Evolutionary conservation across 495 filamentous ascomycete genomes (phyloP).

Genomic region (Barbatosphaeria neglecta): DNA sequence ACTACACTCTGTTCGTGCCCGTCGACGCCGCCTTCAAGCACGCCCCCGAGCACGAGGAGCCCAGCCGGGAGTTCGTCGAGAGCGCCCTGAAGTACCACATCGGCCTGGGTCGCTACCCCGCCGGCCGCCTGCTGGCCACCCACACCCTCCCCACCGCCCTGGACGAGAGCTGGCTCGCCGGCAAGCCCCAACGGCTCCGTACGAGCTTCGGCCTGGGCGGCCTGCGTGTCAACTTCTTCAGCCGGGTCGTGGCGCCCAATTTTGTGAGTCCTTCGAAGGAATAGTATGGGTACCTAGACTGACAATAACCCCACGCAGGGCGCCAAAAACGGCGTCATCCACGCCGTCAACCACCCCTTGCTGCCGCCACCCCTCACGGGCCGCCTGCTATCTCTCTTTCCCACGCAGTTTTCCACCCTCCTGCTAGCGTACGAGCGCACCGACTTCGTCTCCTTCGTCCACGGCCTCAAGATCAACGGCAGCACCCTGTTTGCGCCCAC

Average conservation of each 20-base stretch:
- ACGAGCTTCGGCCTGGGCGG: constrained; percentile 45
- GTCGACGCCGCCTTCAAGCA: constrained; percentile 59
- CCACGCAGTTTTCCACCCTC: constrained; percentile 61
- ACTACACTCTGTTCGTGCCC: constrained; percentile 68
- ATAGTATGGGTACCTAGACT: too few relatives aligned
- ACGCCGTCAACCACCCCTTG: constrained; percentile 57
- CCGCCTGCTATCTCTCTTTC: constrained; percentile 50
- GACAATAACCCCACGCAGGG: background rate
- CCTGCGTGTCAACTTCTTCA: constrained; percentile 59
- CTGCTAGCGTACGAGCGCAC: constrained; percentile 56
- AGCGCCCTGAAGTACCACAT: constrained; percentile 61
- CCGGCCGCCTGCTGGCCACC: constrained; percentile 40
- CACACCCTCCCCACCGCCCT: constrained; percentile 60
- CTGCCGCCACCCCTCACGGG: constrained; percentile 52
- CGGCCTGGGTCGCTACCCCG: constrained; percentile 45
- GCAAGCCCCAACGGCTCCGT: constrained; percentile 55
- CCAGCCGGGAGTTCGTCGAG: constrained; percentile 52
- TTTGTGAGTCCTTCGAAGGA: constrained; percentile 47
- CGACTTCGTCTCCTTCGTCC: constrained; percentile 29
- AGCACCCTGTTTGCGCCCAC: constrained; percentile 61
- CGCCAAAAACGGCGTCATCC: constrained; percentile 61
- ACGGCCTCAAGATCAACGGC: constrained; percentile 30
- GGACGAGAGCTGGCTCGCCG: constrained; percentile 40
- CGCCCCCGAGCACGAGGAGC: constrained; percentile 45
- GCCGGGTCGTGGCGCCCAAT: constrained; percentile 49